These are phyloP conservation scores for Cystobasidium sp. DNA, from an alignment of 1,284 basidiomycete genomes.

Conservation along the genomic window DNA sequence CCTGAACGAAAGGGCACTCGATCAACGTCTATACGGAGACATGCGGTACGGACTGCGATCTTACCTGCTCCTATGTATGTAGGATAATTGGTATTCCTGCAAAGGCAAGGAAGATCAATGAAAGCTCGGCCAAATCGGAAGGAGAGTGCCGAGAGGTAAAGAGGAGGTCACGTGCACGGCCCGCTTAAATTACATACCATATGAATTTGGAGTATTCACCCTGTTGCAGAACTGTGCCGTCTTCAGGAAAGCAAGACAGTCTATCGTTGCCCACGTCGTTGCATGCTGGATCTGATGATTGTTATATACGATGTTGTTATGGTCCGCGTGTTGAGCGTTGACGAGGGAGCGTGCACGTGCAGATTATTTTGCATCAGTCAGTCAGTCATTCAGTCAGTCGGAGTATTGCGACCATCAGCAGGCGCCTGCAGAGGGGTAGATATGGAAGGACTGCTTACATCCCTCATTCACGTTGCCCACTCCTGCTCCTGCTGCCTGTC, in stretches of 20 bases:
- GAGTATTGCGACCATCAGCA: not conserved
- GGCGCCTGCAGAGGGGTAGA: not conserved
- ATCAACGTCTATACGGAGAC: not conserved
- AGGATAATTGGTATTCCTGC: slow-evolving; percentile 37
- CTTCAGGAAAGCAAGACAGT: slow-evolving; percentile 71
- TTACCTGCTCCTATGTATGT: slow-evolving; percentile 27
- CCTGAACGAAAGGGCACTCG: slow-evolving; percentile 5
- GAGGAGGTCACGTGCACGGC: slow-evolving; percentile 5
- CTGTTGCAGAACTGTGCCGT: slow-evolving; percentile 65
- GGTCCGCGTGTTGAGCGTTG: not conserved
- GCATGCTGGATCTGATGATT: slow-evolving; percentile 53
- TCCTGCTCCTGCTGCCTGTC: slow-evolving; percentile 31
- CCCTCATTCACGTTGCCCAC: slow-evolving; percentile 40
- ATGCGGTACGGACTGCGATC: not conserved
- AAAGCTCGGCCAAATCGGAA: too few relatives aligned
- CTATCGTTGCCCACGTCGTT: slow-evolving; percentile 65
- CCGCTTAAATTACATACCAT: slow-evolving; percentile 57
- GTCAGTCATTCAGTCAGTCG: not conserved
- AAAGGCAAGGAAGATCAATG: too few relatives aligned
- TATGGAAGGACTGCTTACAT: slow-evolving; percentile 10
- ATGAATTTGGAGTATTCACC: slow-evolving; percentile 73
- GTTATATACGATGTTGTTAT: not conserved
- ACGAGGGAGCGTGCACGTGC: slow-evolving; percentile 11
- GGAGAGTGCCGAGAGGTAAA: not conserved
- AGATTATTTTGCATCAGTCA: not conserved